Evolutionary conservation across 306 rosid genomes (phyloP).

Genomic region (Potentilla sterilis): DNA sequence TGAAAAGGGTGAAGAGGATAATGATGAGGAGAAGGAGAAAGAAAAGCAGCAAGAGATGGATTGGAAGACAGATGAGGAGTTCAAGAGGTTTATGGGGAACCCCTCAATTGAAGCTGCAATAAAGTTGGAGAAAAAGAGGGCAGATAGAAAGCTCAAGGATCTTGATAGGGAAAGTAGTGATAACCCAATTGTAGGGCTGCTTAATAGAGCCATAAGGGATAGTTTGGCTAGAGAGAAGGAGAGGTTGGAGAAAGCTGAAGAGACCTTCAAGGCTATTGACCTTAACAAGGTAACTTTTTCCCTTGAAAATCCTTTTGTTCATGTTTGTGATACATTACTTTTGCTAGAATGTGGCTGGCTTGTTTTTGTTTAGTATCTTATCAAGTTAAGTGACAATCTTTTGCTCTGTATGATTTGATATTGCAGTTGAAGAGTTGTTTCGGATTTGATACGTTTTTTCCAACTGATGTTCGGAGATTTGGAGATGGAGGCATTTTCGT

Average conservation of each 20-base stretch:
- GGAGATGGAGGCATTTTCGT: slow-evolving; percentile 95
- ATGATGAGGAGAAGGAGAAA: slow-evolving; percentile 34
- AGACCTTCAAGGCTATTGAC: slow-evolving; percentile 73
- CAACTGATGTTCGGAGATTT: slow-evolving; percentile 88
- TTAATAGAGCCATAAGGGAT: slow-evolving; percentile 40
- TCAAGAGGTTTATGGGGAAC: slow-evolving; percentile 80
- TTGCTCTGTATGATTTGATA: slow-evolving; percentile 17
- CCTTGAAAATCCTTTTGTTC: background rate
- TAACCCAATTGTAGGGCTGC: slow-evolving; percentile 51
- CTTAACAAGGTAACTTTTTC: slow-evolving; percentile 57
- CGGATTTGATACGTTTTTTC: slow-evolving; percentile 83
- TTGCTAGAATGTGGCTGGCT: background rate
- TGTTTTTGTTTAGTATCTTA: background rate
- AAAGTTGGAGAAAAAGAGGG: slow-evolving; percentile 85
- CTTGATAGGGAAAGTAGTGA: slow-evolving; percentile 51
- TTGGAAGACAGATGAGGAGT: slow-evolving; percentile 81
- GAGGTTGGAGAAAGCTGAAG: slow-evolving; percentile 65
- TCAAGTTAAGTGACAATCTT: background rate
- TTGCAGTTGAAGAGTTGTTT: slow-evolving; percentile 77
- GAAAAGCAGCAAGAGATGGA: slow-evolving; percentile 63
- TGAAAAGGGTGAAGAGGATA: slow-evolving; percentile 4
- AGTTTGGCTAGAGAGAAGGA: slow-evolving; percentile 58
- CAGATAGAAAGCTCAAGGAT: slow-evolving; percentile 80
- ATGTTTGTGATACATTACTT: background rate
- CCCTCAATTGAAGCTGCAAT: slow-evolving; percentile 90